phyloP scores from a whole-genome alignment of 2,329 filamentous ascomycete genomes.

The Pyrenophora teres region DNA sequence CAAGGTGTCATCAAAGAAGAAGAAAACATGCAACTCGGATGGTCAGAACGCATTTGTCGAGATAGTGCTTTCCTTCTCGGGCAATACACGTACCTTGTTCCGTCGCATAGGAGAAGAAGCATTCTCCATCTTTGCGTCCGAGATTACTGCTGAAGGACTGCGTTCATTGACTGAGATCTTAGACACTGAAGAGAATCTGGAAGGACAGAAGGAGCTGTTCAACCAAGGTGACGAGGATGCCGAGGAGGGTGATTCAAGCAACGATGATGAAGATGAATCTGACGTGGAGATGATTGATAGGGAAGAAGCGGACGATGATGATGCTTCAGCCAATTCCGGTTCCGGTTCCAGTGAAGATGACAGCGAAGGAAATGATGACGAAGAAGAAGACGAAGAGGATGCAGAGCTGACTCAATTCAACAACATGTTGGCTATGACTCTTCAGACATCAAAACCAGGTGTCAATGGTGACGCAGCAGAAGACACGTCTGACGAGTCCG shows the following conservation, averaged over 20 bases:
- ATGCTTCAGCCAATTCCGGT: slow-evolving; percentile 20
- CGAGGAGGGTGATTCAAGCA: slow-evolving; percentile 49
- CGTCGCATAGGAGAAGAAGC: slow-evolving; percentile 86
- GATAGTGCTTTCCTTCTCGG: slow-evolving; percentile 86
- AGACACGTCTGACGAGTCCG: slow-evolving; percentile 66
- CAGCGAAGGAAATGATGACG: slow-evolving; percentile 27
- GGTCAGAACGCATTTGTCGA: slow-evolving; percentile 66
- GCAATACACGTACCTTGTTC: slow-evolving; percentile 81
- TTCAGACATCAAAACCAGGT: slow-evolving; percentile 66
- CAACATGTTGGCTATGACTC: slow-evolving; percentile 74
- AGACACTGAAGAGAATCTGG: slow-evolving; percentile 75
- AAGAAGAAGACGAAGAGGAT: slow-evolving; percentile 47
- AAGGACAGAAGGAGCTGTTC: slow-evolving; percentile 87
- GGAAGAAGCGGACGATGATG: slow-evolving; percentile 36
- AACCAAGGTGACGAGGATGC: slow-evolving; percentile 58
- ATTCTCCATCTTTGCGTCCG: slow-evolving; percentile 78
- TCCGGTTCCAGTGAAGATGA: slow-evolving; percentile 25
- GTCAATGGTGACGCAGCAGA: slow-evolving; percentile 64
- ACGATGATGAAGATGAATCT: slow-evolving; percentile 53
- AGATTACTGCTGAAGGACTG: slow-evolving; percentile 74
- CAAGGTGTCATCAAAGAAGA: slow-evolving; percentile 61
- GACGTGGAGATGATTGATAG: slow-evolving; percentile 54
- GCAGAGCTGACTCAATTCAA: slow-evolving; percentile 68
- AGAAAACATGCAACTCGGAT: slow-evolving; percentile 27
- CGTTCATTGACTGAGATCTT: slow-evolving; percentile 71